phyloP scores from a whole-genome alignment of 2,329 filamentous ascomycete genomes.

The Penicillium frequentans region DNA sequence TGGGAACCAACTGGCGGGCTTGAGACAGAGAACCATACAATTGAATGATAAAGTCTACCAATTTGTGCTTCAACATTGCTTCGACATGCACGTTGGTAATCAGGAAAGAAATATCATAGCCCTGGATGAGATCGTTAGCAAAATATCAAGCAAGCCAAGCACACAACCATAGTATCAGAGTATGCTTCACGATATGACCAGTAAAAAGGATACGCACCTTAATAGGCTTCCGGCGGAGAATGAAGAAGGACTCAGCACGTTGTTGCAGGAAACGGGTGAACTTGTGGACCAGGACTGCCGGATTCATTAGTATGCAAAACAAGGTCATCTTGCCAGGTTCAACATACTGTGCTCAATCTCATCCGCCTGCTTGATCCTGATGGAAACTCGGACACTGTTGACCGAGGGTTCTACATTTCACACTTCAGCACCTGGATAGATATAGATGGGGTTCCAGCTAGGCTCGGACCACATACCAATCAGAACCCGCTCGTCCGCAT shows the following conservation, averaged over 20 bases:
- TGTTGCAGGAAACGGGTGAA: slow-evolving; percentile 96
- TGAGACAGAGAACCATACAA: slow-evolving; percentile 50
- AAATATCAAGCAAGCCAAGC: not conserved
- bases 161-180: not conserved
- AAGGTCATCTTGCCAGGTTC: too few species aligned
- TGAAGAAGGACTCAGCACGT: slow-evolving; percentile 95
- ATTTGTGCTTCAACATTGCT: slow-evolving; percentile 97
- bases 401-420: slow-evolving; percentile 67
- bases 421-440: not conserved
- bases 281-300: slow-evolving; percentile 80
- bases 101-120: slow-evolving; percentile 97
- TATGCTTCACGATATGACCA: not conserved
- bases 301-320: not conserved
- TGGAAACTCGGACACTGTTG: slow-evolving; percentile 95
- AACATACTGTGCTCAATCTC: slow-evolving; percentile 80
- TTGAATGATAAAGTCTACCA: slow-evolving; percentile 98
- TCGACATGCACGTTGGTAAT: slow-evolving; percentile 99
- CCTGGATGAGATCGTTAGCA: slow-evolving; percentile 51
- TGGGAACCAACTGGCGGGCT: not conserved
- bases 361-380: slow-evolving; percentile 99
- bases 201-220: slow-evolving; percentile 59
- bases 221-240: slow-evolving; percentile 89
- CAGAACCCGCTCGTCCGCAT: slow-evolving; percentile 91
- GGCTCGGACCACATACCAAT: slow-evolving; percentile 2
- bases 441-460: not conserved